Evolutionary conservation across 306 rosid genomes (phyloP).

Genomic region (barrel medic (Medicago truncatula)): DNA sequence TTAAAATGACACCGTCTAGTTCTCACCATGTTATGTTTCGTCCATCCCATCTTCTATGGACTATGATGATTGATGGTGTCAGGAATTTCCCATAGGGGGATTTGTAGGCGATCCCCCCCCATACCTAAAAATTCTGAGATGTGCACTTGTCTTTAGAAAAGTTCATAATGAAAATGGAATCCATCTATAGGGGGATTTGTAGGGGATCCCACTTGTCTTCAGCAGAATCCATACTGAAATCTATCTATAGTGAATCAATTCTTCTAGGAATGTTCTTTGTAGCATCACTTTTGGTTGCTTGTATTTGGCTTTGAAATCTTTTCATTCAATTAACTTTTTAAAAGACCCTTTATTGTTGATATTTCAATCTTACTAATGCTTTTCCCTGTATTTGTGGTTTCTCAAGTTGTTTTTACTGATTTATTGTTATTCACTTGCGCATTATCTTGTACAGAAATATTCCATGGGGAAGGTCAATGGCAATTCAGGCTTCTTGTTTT

Average conservation of each 20-base stretch:
- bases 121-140: not conserved
- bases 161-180: not conserved
- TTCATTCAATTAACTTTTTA: not conserved
- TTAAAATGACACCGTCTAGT: not conserved
- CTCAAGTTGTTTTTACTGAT: not conserved
- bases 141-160: not conserved
- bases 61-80: not conserved
- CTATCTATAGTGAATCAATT: not conserved
- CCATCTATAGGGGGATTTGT: not conserved
- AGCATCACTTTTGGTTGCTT: not conserved
- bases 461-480: conserved; percentile 21
- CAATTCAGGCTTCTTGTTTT: conserved; percentile 32
- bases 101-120: not conserved
- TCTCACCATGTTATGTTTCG: not conserved
- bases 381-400: not conserved
- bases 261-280: not conserved
- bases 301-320: conserved; percentile 3
- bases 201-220: not conserved
- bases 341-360: not conserved
- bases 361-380: conserved; percentile 20
- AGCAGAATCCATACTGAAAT: conserved; percentile 5
- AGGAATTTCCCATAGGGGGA: not conserved
- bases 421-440: not conserved
- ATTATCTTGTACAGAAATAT: conserved; percentile 30
- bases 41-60: not conserved